Base-by-base conservation (phyloP, 2,329 filamentous ascomycete species). In the Colletotrichum sp. region DNA sequence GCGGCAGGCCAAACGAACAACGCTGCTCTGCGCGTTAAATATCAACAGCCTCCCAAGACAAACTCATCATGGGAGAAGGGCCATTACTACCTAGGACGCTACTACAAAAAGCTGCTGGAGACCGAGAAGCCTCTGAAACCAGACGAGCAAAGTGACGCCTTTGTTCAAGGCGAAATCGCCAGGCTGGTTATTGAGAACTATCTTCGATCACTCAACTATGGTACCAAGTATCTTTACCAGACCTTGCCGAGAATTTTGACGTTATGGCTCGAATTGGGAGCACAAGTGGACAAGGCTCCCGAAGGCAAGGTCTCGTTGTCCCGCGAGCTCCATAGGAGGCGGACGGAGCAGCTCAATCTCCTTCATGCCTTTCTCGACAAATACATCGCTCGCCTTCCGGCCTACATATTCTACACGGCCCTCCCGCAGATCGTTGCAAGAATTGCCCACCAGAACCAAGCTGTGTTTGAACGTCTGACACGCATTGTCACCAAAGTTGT, bases 91-190 rank as follows among this genome's bases (percentile, higher is more conserved):
- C 90, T 99, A 12, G 97, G 97, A 7, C 95, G 96, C 63, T 96
- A 99, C 85, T 99, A 99, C 89, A 98, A 98, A 83, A 99, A 98
- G 84, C 91, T 99, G 6, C 88, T 98, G 5, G 96, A 99, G 80
- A 95, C 95, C 0, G 96, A 99, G 83, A 96, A 95, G 84, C 88
- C 90, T 3, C 91, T 98, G 69, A 93, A 94, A 49, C 88, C 91
- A 21, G 91, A 93, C 32, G 96, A 96, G 78, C 96, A 98, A 84
- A 93, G 91, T 57, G 93, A 96, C 70, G 89, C 91, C 75, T 96
- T 93, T 80, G 86, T 97, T 71, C 95, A 92, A 13, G 98, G 97
- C 52, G 96, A 98, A 82, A 92, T 93, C 24, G 93, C 95, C 3
- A 96, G 96, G 81, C 90, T 98, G 18, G 95, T 99, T 44, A 95